Evolutionary conservation across 1,139 yeast genomes (phyloP).

Genomic region (Eremothecium cymbalariae): DNA sequence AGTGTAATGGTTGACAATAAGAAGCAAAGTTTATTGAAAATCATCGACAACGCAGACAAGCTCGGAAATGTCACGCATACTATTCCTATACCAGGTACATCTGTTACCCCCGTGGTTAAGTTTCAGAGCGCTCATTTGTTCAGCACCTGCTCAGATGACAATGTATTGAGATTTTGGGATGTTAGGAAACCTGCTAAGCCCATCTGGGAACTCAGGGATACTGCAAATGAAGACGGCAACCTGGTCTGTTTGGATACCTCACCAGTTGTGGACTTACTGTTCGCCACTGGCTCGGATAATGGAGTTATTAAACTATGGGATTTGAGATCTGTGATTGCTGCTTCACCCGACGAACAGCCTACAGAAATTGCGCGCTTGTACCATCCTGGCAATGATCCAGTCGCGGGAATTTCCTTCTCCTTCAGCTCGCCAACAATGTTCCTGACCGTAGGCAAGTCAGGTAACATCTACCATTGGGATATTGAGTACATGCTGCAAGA

Average conservation of each 20-base stretch:
- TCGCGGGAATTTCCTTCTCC: slow-evolving; percentile 27
- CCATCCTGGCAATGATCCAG: slow-evolving; percentile 30
- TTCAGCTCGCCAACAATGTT: slow-evolving; percentile 26
- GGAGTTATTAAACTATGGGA: slow-evolving; percentile 32
- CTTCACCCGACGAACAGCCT: slow-evolving; percentile 25
- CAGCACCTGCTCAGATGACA: slow-evolving; percentile 30
- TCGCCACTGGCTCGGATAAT: slow-evolving; percentile 29
- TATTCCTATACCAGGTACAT: slow-evolving; percentile 25
- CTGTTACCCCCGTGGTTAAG: slow-evolving; percentile 26
- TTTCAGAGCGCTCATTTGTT: slow-evolving; percentile 28
- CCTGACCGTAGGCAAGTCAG: slow-evolving; percentile 28
- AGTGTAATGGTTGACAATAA: slow-evolving; percentile 17
- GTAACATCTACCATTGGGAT: slow-evolving; percentile 32
- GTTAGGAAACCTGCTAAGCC: slow-evolving; percentile 25
- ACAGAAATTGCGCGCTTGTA: slow-evolving; percentile 23
- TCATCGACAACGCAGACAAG: slow-evolving; percentile 27
- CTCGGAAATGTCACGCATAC: slow-evolving; percentile 26
- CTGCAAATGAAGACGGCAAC: slow-evolving; percentile 25
- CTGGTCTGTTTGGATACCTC: slow-evolving; percentile 24
- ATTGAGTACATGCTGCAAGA: slow-evolving; percentile 23
- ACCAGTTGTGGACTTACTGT: slow-evolving; percentile 23
- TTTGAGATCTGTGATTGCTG: slow-evolving; percentile 26
- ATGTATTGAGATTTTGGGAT: slow-evolving; percentile 29
- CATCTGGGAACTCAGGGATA: slow-evolving; percentile 20
- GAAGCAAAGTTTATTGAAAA: slow-evolving; percentile 25